A percentile compares a stretch with the other conserved stretches of the same genome.
These are phyloP conservation scores for Huntiella bhutanensis DNA, from an alignment of 2,329 filamentous ascomycete species.

Conservation along the genomic window DNA sequence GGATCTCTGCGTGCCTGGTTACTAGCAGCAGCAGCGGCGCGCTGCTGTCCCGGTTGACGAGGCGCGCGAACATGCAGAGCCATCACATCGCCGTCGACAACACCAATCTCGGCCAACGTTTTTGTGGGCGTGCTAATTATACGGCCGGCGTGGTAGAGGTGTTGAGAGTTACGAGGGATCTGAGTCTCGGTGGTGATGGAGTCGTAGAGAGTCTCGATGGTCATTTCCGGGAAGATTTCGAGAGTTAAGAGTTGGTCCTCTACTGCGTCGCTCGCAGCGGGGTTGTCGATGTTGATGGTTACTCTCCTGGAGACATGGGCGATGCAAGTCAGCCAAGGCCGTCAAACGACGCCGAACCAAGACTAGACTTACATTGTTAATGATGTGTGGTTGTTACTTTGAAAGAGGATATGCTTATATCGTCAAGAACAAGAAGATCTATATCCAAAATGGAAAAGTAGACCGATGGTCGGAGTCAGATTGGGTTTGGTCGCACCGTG, in stretches of 20 bases:
- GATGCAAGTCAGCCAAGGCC: neutral
- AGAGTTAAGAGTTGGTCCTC: conserved; percentile 64
- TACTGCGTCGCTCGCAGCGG: conserved; percentile 33
- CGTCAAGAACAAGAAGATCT: no score
- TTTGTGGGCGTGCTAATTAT: conserved; percentile 59
- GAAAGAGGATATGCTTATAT: no score
- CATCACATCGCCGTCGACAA: conserved; percentile 82
- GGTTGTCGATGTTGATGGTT: conserved; percentile 67
- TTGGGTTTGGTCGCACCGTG: no score
- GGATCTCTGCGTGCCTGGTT: conserved; percentile 31
- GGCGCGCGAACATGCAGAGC: conserved; percentile 54
- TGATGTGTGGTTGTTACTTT: no score
- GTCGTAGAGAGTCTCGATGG: conserved; percentile 67
- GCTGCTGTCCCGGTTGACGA: conserved; percentile 18
- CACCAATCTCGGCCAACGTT: conserved; percentile 62
- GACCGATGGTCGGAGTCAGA: no score
- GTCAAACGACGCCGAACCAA: no score
- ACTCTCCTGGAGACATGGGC: conserved; percentile 46
- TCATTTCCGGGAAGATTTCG: conserved; percentile 67
- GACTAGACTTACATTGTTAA: no score
- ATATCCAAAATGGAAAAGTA: no score
- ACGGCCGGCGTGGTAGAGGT: conserved; percentile 78
- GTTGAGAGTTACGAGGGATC: conserved; percentile 54
- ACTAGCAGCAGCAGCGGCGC: conserved; percentile 13
- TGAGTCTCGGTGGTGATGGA: conserved; percentile 70